Evolutionary conservation across 352 stramenopile genomes (phyloP), one percentile per base, ranked within the genome.

Genomic region (Phytopythium vexans): DNA sequence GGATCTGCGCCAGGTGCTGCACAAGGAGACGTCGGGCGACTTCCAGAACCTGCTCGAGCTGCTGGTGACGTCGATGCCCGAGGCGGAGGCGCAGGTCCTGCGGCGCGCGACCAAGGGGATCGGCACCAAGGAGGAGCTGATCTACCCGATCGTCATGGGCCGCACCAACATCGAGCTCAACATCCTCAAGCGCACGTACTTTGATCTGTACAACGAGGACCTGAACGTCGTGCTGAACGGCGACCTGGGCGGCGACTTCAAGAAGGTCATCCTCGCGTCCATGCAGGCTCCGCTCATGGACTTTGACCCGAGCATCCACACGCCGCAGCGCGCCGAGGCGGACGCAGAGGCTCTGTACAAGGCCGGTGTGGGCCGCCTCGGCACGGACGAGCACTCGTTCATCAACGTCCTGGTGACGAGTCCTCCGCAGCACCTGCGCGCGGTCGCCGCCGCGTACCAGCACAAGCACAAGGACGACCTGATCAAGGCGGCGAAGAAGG

Each of bases 161-260:
- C 74, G 82, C 55, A 88, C 82, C 3, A 87, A 88, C 56, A 62
- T 62, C 8, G 82, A 92, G 57, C 74, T 92, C 44, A 66, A 66
- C 56, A 89, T 92, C 56, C 72, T 92, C 46, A 90, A 90, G 66
- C 87, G 88, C 65, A 85, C 82, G 0, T 92, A 76, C 66, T 90
- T 78, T 50, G 72, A 87, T 35, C 46, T 85, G 42, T 72, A 76
- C 66, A 59, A 62, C 47, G 65, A 85, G 40, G 82, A 92, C 42
- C 56, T 92, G 44, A 70, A 69, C 34, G 74, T 82, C 35, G 63
- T 68, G 34, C 57, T 90, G 52, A 66, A 86, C 54, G 62, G 60
- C 42, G 82, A 92, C 35, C 62, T 92, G 9, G 60, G 75, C 31
- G 82, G 82, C 21, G 82, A 92, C 64, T 73, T 90, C 48, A 81